These are phyloP conservation scores for Pleurotus platypus DNA, from an alignment of 768 basidiomycete genomes.

Conservation along the genomic window DNA sequence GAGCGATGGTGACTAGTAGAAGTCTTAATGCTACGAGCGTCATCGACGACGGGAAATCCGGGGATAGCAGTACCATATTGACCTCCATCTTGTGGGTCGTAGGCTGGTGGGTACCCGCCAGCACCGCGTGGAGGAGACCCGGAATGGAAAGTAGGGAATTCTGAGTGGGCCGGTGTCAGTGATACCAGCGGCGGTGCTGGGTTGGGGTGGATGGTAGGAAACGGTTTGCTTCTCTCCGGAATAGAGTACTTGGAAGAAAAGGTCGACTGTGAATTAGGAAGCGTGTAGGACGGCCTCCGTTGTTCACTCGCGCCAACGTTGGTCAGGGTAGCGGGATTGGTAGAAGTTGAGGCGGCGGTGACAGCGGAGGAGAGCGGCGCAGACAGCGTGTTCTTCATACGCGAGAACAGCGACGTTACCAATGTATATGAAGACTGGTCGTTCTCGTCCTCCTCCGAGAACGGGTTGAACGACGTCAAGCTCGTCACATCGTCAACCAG, in stretches of 20 bases:
- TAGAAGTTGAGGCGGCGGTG: slow-evolving; percentile 32
- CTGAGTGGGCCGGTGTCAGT: slow-evolving; percentile 80
- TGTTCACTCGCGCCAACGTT: slow-evolving; percentile 37
- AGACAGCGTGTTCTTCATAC: slow-evolving; percentile 77
- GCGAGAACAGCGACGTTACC: slow-evolving; percentile 75
- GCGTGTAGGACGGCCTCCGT: slow-evolving; percentile 54
- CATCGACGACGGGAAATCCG: slow-evolving; percentile 90
- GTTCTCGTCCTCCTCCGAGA: slow-evolving; percentile 90
- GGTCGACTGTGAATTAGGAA: slow-evolving; percentile 44
- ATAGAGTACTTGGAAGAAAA: slow-evolving; percentile 42
- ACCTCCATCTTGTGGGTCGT: slow-evolving; percentile 53
- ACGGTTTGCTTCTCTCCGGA: slow-evolving; percentile 56
- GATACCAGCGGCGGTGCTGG: slow-evolving; percentile 83
- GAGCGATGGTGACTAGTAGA: slow-evolving; percentile 67
- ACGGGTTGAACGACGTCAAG: slow-evolving; percentile 87
- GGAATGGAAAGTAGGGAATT: slow-evolving; percentile 63
- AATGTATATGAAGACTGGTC: slow-evolving; percentile 85
- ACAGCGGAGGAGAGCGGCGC: slow-evolving; percentile 58
- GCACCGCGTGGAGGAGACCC: slow-evolving; percentile 58
- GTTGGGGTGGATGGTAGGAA: slow-evolving; percentile 48
- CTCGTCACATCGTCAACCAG: slow-evolving; percentile 60
- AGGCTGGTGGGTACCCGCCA: slow-evolving; percentile 45
- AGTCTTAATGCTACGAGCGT: slow-evolving; percentile 83
- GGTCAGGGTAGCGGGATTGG: slow-evolving; percentile 27
- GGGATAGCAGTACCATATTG: slow-evolving; percentile 71